These are phyloP conservation scores for Apiotrichum laibachii DNA, from an alignment of 1,284 basidiomycete genomes.

Conservation along the genomic window DNA sequence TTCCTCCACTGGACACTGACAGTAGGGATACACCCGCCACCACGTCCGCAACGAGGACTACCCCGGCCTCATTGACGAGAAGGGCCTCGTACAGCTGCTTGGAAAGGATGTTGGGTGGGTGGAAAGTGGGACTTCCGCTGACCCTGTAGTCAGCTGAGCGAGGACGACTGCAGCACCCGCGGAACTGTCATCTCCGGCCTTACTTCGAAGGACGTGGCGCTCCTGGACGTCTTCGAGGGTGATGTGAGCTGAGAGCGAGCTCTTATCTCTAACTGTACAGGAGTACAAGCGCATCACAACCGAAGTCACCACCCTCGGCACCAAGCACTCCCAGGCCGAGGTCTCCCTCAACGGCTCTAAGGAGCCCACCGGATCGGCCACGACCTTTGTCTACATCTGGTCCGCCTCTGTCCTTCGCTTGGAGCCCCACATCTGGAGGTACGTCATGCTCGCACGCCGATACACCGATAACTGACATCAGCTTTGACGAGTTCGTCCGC, in stretches of 20 bases:
- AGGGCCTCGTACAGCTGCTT: slow-evolving; percentile 22
- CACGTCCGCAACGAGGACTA: slow-evolving; percentile 66
- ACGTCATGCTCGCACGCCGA: slow-evolving; percentile 53
- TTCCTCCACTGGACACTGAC: slow-evolving; percentile 8
- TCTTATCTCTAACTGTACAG: slow-evolving; percentile 49
- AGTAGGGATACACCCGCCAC: slow-evolving; percentile 72
- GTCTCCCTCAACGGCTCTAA: slow-evolving; percentile 8
- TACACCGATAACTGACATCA: slow-evolving; percentile 16
- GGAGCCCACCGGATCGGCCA: slow-evolving; percentile 10
- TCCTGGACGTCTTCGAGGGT: slow-evolving; percentile 75
- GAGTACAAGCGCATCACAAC: slow-evolving; percentile 66
- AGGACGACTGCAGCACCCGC: slow-evolving; percentile 60
- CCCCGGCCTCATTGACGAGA: slow-evolving; percentile 63
- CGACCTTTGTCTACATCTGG: slow-evolving; percentile 72
- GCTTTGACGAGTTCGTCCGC: slow-evolving; percentile 37
- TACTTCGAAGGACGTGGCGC: slow-evolving; percentile 58
- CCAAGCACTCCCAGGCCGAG: slow-evolving; percentile 52
- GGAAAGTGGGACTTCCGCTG: slow-evolving; percentile 47
- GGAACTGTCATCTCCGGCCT: slow-evolving; percentile 70
- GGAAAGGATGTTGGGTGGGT: slow-evolving; percentile 8
- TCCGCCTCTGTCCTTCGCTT: slow-evolving; percentile 57
- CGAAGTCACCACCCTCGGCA: slow-evolving; percentile 51
- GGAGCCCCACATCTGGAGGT: slow-evolving; percentile 68
- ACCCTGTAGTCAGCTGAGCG: slow-evolving; percentile 20
- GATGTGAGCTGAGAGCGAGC: slow-evolving; percentile 1